phyloP scores from a whole-genome alignment of 202 grass and related monocot genomes.

The Bolboschoenoplectus hybrid region DNA sequence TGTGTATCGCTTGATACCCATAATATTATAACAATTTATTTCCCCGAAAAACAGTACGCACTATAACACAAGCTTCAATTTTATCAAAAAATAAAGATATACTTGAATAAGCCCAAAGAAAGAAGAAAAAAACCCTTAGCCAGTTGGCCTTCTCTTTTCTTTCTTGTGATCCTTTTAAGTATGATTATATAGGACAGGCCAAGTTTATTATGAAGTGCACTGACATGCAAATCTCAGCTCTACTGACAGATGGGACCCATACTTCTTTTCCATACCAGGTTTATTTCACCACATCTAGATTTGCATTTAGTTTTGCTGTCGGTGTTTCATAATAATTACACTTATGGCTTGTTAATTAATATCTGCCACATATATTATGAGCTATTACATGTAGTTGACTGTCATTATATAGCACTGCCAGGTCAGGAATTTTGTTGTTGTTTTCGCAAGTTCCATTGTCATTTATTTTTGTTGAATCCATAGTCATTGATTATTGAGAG shows the following conservation, averaged over 20 bases:
- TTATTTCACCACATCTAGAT: neutral
- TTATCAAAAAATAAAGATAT: too few relatives aligned
- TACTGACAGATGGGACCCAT: neutral
- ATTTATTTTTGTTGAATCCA: neutral
- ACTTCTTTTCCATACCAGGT: neutral
- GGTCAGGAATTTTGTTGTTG: neutral
- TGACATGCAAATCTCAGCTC: neutral
- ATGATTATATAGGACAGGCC: neutral
- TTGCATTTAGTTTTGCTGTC: neutral
- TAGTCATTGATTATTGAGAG: neutral
- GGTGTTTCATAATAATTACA: neutral
- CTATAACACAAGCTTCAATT: too few relatives aligned
- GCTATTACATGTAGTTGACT: neutral
- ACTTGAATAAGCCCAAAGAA: too few relatives aligned
- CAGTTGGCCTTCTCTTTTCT: too few relatives aligned
- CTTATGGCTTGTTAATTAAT: neutral
- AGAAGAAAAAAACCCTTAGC: too few relatives aligned
- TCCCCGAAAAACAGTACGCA: too few relatives aligned
- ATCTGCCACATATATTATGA: neutral
- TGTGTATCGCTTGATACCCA: too few relatives aligned
- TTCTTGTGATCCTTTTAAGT: neutral
- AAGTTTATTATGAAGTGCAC: neutral
- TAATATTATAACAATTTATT: too few relatives aligned
- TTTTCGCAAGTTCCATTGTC: neutral
- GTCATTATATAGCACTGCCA: neutral